Percentiles rank a stretch among this genome's conserved stretches.
phyloP scores from a whole-genome alignment of 2,329 filamentous ascomycete genomes.

The Allantophomopsis lycopodina region DNA sequence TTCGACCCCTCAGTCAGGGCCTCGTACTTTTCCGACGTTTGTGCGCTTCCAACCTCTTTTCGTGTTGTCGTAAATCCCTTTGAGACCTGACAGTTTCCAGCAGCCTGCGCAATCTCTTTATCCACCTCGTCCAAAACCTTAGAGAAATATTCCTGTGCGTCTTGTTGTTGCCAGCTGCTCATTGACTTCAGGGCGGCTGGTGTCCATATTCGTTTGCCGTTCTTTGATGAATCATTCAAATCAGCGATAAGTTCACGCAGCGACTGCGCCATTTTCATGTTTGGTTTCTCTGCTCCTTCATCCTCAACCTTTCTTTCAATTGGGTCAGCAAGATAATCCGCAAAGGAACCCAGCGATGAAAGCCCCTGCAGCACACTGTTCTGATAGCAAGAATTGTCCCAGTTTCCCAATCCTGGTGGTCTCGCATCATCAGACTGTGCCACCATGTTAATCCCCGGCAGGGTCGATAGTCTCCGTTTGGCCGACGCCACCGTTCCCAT shows the following conservation, averaged over 20 bases:
- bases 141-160: constrained; percentile 94
- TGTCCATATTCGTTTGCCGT: constrained; percentile 71
- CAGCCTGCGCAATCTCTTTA: constrained; percentile 50
- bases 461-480: constrained; percentile 36
- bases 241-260: constrained; percentile 47
- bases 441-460: constrained; percentile 25
- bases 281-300: constrained; percentile 6
- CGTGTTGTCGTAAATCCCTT: background rate
- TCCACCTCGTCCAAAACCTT: constrained; percentile 79
- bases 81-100: constrained; percentile 8
- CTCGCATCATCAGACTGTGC: constrained; percentile 25
- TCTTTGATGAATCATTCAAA: constrained; percentile 55
- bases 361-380: constrained; percentile 87
- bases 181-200: constrained; percentile 74
- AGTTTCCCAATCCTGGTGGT: constrained; percentile 69
- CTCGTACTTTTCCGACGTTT: constrained; percentile 12
- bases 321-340: constrained; percentile 44
- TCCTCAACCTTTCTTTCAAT: constrained; percentile 16
- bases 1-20: constrained; percentile 1
- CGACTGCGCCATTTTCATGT: constrained; percentile 18
- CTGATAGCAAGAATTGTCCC: constrained; percentile 94
- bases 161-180: constrained; percentile 92
- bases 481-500: constrained; percentile 43
- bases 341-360: constrained; percentile 59
- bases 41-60: constrained; percentile 5